Base-by-base conservation (phyloP, 345 rosid species). In the Populus tremula region DNA sequence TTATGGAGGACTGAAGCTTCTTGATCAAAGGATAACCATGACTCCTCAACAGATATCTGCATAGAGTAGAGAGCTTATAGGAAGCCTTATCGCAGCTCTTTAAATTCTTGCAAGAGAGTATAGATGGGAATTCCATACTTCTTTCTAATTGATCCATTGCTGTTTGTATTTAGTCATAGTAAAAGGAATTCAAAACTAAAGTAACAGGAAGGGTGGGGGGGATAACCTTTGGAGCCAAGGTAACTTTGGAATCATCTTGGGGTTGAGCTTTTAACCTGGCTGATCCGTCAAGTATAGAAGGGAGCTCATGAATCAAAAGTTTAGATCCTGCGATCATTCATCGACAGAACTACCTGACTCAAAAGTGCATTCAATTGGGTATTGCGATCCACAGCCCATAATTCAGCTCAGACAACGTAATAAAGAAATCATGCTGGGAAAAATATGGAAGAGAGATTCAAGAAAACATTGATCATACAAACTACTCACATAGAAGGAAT, bases 191-290 rank as follows among this genome's bases (percentile, higher is more conserved):
- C 27, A 20, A 62, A 61, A 10, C 17, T 20, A 31, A 31, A 14
- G 3, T 16, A 64, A 14, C 11, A 38, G 23, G 12, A 25, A 12
- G 8, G 39, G 54, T 56, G 63, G 36, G 25, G 67, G 67, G 33
- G 31, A 11, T 63, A 1, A 91, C 97, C 94, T 96, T 93, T 54
- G 97, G 97, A 76, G 99, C 98, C 84, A 90, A 87, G 41, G 97
- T 91, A 84, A 87, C 96, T 86, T 87, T 85, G 69, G 93, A 86
- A 78, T 92, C 94, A 87, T 96, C 99, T 85, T 92, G 99, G 4
- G 92, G 88, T 81, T 86, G 87, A 47, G 98, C 96, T 78, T 91
- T 91, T 54, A 69, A 77, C 80, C 75, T 85, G 70, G 97, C 97
- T 3, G 93, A 87, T 43, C 97, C 99, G 67, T 96, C 92, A 31